Base-by-base conservation (phyloP, 805 yeast species). In the Candida methanosorbosa region DNA sequence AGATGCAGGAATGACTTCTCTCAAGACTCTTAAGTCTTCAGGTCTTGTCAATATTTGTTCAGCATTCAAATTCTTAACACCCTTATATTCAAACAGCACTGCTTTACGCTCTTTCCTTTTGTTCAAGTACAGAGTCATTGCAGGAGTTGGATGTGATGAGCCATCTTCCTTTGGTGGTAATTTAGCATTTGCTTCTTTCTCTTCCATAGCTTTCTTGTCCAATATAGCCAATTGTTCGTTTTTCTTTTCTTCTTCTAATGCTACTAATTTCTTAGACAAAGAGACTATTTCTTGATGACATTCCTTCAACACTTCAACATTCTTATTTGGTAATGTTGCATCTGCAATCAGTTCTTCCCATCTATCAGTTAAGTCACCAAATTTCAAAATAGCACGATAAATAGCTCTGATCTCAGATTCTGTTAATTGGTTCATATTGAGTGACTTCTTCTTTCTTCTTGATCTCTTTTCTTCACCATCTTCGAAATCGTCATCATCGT, bases 281-380 rank as follows among this genome's bases (percentile, higher is more conserved):
- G 65, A 68, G 34, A 76, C 63, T 49, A 92, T 63, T 39, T 85
- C 95, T n/a, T 72, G 63, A 55, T 82, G 86, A 1, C 85, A 76
- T 47, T 74, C 76, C 50, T 81, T 78, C 52, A 88, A 73, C 29
- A 79, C 66, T 12, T 80, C 88, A 1, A 92, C 83, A 41, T 84
- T 80, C 50, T 88, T 83, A 48, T 84, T 81, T 6, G 95, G 78
- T 33, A 92, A 64, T 19, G 88, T 78, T 18, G 96, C 96, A 50
- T 92, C 97, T 36, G 81, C 85, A 38, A 86, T 83, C 34, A 92
- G 67, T 42, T 79, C 84, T 41, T 86, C 94, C 81, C 95, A 82
- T 52, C 72, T 72, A 19, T 73, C 72, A 5, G 74, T 56, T 38
- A 92, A 64, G 48, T 86, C 87, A 40, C 99, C 99, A 43, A 74